These are phyloP conservation scores for Neurospora sp. DNA, from an alignment of 2,329 filamentous ascomycete genomes.

Conservation along the genomic window DNA sequence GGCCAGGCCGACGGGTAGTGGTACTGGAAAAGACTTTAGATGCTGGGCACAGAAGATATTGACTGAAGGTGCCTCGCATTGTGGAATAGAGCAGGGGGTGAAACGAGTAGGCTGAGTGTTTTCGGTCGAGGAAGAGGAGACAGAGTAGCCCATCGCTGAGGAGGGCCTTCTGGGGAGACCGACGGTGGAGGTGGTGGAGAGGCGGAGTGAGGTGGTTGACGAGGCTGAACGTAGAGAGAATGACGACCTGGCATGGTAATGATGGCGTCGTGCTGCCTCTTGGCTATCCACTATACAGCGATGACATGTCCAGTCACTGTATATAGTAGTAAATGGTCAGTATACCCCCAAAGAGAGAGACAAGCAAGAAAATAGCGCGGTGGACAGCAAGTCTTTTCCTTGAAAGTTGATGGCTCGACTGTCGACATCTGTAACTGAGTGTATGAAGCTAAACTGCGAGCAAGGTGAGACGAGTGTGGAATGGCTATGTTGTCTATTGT, in stretches of 20 bases:
- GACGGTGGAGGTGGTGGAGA: not conserved
- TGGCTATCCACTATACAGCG: slow-evolving; percentile 8
- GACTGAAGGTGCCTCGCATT: not conserved
- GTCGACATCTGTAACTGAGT: not conserved
- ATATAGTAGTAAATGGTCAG: not conserved
- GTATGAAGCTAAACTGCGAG: not conserved
- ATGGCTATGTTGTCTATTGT: not conserved
- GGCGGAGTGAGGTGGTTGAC: not conserved
- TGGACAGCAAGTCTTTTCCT: not conserved
- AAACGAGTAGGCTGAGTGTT: not conserved
- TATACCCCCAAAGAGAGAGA: not conserved
- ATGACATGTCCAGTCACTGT: slow-evolving; percentile 13
- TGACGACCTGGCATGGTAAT: slow-evolving; percentile 11
- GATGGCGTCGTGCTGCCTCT: slow-evolving; percentile 1
- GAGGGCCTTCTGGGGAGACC: not conserved
- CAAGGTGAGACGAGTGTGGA: not conserved
- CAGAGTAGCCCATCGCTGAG: not conserved
- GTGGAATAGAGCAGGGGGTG: not conserved
- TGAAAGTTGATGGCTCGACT: not conserved
- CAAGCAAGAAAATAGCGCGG: not conserved
- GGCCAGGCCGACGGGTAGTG: not conserved
- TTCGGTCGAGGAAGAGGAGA: not conserved
- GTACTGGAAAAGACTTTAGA: not conserved
- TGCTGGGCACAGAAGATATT: not conserved
- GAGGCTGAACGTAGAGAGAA: slow-evolving; percentile 9